Evolutionary conservation across 257 asterid species (phyloP), one percentile per base, ranked within the genome.

Genomic region (Solanum appendiculatum): DNA sequence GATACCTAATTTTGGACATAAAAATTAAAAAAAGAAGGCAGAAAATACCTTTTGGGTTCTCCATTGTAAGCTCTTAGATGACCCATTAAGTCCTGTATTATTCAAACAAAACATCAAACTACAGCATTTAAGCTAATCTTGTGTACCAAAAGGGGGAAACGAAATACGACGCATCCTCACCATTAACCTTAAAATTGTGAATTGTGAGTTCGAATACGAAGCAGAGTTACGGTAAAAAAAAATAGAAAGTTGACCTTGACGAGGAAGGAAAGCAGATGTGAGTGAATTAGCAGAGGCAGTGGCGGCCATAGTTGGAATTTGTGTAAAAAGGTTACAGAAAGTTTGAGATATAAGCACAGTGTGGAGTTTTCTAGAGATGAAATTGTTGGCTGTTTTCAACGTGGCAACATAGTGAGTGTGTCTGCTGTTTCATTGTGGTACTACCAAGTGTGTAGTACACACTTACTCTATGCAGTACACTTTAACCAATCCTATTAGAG

Each of bases 11-110:
- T 51, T 18, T 16, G n/a, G 9, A 51, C n/a, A 18, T 51, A 6
- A 51, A 51, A 51, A 51, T 5, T 5, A 51, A 16, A 51, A 51
- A 51, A 51, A 6, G 9, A 20, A 54, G 15, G 23, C 60, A 51
- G 9, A 5, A 42, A 87, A 3, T 56, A 96, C 99, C 98, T 94
- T 91, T 82, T 82, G 91, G 88, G 77, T 92, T 69, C 87, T 88
- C 89, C 86, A 89, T 1, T 77, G 92, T 37, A 94, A 86, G 87
- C 88, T 85, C 48, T 90, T 51, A 51, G 56, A 39, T 90, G 33
- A 39, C 13, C 88, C 88, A 54, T 20, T 2, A 20, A 54, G 10
- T 36, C 90, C 92, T 90, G 91, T 85, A 75, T 77, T 51, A 51
- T 51, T 51, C 63, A 88, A 20, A 34, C 4, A 34, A 34, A n/a